Percentiles rank a stretch among this genome's conserved stretches.
phyloP scores from a whole-genome alignment of 2,329 filamentous ascomycete species.

The Rhytidhysteron rufulum region DNA sequence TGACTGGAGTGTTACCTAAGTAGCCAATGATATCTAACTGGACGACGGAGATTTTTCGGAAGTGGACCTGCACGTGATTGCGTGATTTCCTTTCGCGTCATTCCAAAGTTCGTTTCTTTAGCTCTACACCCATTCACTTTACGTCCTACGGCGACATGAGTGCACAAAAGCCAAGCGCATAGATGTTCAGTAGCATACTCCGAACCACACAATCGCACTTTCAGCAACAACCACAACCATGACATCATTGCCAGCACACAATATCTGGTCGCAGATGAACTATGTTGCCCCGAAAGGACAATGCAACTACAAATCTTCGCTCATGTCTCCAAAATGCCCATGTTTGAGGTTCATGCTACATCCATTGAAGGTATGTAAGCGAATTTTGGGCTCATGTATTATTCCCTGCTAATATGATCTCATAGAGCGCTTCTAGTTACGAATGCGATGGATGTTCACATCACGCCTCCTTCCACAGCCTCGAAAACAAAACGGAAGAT shows the following conservation, averaged over 20 bases:
- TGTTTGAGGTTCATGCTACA: slow-evolving; percentile 57
- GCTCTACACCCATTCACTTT: no score
- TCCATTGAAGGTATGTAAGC: slow-evolving; percentile 46
- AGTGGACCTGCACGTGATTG: no score
- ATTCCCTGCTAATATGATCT: slow-evolving; percentile 1
- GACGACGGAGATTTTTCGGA: no score
- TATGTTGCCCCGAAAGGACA: slow-evolving; percentile 49
- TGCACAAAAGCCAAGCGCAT: no score
- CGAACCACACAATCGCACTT: no score
- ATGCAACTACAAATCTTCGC: slow-evolving; percentile 48
- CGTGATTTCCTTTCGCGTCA: no score
- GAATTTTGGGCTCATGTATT: background rate
- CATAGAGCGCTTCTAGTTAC: slow-evolving; percentile 46
- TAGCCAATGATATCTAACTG: no score
- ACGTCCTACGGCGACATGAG: no score
- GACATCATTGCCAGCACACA: slow-evolving; percentile 9
- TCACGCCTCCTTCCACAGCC: slow-evolving; percentile 52
- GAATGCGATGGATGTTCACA: slow-evolving; percentile 55
- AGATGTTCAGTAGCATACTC: no score
- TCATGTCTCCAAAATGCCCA: slow-evolving; percentile 46
- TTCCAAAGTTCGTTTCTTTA: no score
- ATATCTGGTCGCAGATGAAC: slow-evolving; percentile 50
- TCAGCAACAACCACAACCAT: no score
- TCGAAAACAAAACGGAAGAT: slow-evolving; percentile 51
- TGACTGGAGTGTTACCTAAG: no score